Conservation (phyloP, 768 basidiomycete genomes). For the Leccinellum rugosiceps region DNA sequence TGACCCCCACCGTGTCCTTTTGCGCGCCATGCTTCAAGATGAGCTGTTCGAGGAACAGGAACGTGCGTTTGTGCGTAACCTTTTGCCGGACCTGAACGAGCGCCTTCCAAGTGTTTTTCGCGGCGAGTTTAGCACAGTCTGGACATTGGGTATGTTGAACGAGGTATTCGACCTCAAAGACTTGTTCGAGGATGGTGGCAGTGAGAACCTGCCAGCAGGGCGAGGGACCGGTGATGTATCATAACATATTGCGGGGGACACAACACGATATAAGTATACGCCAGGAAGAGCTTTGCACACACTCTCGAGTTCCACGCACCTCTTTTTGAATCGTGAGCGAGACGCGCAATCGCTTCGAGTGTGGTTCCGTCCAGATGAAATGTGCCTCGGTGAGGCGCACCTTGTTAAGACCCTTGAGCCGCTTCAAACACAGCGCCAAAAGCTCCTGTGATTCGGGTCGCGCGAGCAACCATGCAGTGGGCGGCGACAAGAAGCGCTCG, state of each 20-base stretch:
- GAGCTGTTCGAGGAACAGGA: conserved; percentile 94
- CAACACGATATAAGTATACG: background rate
- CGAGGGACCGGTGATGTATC: background rate
- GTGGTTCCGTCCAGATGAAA: conserved; percentile 99
- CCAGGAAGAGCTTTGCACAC: no score
- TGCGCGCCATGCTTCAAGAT: conserved; percentile 96
- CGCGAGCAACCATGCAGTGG: conserved; percentile 79
- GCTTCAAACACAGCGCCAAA: conserved; percentile 90
- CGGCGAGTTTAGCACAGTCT: conserved; percentile 89
- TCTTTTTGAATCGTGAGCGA: conserved; percentile 99
- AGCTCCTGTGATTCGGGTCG: conserved; percentile 91
- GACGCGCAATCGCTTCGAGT: conserved; percentile 88
- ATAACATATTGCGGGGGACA: background rate
- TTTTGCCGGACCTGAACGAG: conserved; percentile 99
- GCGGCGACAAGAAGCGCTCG: conserved; percentile 92
- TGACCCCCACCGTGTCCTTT: conserved; percentile 91
- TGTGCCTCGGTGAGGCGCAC: conserved; percentile 97
- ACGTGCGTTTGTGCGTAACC: conserved; percentile 96
- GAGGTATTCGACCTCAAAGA: conserved; percentile 94
- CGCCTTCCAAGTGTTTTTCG: conserved; percentile 99
- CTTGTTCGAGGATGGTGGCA: conserved; percentile 93
- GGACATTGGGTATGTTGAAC: conserved; percentile 95
- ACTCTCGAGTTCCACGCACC: conserved; percentile 38
- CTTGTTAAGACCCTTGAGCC: conserved; percentile 90
- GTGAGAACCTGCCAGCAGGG: conserved; percentile 75